Evolutionary conservation across 192 early-diverging fungal species (phyloP), one percentile per base, ranked within the genome.

Genomic region (Linnemannia exigua): DNA sequence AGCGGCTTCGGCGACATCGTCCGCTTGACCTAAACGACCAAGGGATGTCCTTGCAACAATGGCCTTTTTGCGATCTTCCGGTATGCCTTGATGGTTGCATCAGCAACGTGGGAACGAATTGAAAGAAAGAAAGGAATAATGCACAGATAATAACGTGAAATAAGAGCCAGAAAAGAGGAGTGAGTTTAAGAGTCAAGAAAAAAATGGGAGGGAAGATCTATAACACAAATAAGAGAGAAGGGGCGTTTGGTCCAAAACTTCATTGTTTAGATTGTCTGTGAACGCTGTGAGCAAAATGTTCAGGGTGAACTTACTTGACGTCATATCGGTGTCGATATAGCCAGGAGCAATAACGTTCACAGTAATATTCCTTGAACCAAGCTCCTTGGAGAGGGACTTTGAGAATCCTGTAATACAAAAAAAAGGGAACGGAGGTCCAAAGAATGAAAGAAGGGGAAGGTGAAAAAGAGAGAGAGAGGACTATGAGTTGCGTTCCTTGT

Each of bases 271-370:
- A n/a, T n/a, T 63, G 58, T 31, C 14, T 33, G 15, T 31, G 25
- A 25, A 15, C 12, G 12, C n/a, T 61, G 58, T 61, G 58, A 61
- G 58, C 58, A 61, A 3, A 44, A n/a, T 3, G 52, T 50, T 83
- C 19, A 33, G 22, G 16, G 36, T 11, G 20, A 22, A 47, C 77
- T 77, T 89, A 94, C 91, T 87, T 28, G 87, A 68, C 19, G 92
- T 96, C 94, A 96, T 95, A 54, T 96, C 92, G 1, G 97, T 97
- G 11, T 92, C 92, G 52, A 97, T 95, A 80, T 94, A 97, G 51
- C 97, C 97, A 48, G 97, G 97, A 15, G 96, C 94, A 84, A 98
- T 92, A 8, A 91, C 90, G 89, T 97, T 97, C 12, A 95, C 96
- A 28, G 95, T 87, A 19, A 98, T 90, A 19, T 92, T 90, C 1